Conservation (phyloP, 2,329 filamentous ascomycete genomes). For the Verticillium zaregamsianum region DNA sequence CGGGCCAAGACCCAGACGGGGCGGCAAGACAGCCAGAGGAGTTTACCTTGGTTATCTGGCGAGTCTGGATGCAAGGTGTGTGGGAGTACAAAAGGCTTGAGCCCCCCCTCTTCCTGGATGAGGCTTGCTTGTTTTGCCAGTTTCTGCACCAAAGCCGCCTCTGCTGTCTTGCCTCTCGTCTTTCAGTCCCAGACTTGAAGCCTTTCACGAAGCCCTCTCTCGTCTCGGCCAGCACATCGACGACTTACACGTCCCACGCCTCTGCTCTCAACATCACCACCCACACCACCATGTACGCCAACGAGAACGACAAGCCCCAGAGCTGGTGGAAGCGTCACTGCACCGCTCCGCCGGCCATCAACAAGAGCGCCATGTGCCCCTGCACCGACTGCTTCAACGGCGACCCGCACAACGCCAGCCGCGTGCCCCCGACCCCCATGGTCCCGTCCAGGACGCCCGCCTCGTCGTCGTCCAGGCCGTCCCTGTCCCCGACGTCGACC, state of each 20-base stretch:
- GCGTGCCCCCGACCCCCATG: background rate
- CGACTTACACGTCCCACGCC: background rate
- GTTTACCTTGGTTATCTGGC: background rate
- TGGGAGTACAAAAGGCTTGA: background rate
- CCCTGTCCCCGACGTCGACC: background rate
- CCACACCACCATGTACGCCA: slow-evolving; percentile 5
- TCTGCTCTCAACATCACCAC: background rate
- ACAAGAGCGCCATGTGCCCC: slow-evolving; percentile 27
- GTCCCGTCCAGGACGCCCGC: background rate
- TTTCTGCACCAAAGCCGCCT: background rate
- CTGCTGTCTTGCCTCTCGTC: background rate
- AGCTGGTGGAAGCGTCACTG: slow-evolving; percentile 37
- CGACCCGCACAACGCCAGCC: background rate
- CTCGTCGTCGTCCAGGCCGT: background rate
- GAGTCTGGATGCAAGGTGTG: background rate
- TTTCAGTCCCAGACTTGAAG: background rate
- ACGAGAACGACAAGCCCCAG: slow-evolving; percentile 15
- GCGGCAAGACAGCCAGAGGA: background rate
- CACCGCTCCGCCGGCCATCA: slow-evolving; percentile 31
- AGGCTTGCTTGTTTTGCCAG: background rate
- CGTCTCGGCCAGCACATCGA: background rate
- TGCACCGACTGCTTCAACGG: slow-evolving; percentile 19
- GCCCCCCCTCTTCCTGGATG: background rate
- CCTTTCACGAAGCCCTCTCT: background rate
- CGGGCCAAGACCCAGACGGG: background rate